These are phyloP conservation scores for Mallotus japonicus DNA, from an alignment of 441 rosid genomes.

Conservation along the genomic window DNA sequence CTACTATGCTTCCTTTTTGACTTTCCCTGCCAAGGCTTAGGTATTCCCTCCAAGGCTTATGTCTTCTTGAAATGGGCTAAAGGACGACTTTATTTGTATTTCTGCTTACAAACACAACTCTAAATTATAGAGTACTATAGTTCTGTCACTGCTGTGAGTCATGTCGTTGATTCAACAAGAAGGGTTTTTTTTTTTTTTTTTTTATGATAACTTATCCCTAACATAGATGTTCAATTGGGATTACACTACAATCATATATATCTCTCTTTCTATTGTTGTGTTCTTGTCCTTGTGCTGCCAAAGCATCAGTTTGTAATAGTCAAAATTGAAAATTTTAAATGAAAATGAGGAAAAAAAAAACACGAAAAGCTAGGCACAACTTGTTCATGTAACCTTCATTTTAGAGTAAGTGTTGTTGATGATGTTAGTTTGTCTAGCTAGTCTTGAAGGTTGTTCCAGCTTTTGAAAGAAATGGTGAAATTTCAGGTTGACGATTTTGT, in stretches of 20 bases:
- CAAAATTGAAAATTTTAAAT: too few relatives aligned
- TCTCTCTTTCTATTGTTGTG: not conserved
- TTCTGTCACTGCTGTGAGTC: not conserved
- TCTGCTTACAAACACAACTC: not conserved
- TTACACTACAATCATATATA: not conserved
- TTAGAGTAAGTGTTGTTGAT: too few relatives aligned
- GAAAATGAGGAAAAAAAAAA: too few relatives aligned
- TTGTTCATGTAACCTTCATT: too few relatives aligned
- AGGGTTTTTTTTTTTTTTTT: not conserved
- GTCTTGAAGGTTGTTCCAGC: too few relatives aligned
- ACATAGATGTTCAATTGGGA: not conserved
- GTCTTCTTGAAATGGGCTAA: not conserved
- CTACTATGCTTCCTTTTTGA: not conserved
- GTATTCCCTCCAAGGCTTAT: too few relatives aligned
- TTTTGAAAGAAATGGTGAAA: too few relatives aligned
- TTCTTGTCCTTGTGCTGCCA: not conserved
- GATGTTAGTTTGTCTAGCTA: too few relatives aligned
- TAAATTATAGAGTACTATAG: not conserved
- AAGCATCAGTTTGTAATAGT: not conserved
- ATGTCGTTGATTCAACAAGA: not conserved
- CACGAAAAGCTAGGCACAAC: too few relatives aligned
- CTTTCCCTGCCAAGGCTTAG: not conserved
- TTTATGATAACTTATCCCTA: not conserved
- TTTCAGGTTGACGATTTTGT: too few relatives aligned
- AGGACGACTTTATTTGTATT: not conserved